Percentiles rank a stretch among this genome's conserved stretches.
Evolutionary conservation across 2,329 filamentous ascomycete genomes (phyloP).

Genomic region (Keithomyces neogunnii): DNA sequence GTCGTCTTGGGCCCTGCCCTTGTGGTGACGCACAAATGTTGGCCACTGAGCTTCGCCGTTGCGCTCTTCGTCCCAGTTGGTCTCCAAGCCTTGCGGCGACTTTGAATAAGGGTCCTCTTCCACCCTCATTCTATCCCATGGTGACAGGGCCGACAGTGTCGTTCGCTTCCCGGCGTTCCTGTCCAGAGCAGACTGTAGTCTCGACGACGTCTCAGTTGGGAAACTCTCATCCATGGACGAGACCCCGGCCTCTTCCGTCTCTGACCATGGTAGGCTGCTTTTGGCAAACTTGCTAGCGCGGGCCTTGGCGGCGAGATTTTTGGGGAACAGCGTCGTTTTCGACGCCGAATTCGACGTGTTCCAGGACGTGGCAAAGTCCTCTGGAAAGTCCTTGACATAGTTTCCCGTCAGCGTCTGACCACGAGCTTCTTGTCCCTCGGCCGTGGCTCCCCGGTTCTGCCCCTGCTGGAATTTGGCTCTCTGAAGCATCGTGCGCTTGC

Average conservation of each 20-base stretch:
- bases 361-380: constrained; percentile 40
- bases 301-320: constrained; percentile 4
- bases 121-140: constrained; percentile 7
- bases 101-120: constrained; percentile 33
- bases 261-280: not conserved
- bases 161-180: constrained; percentile 10
- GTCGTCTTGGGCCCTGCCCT: constrained; percentile 1
- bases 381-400: constrained; percentile 42
- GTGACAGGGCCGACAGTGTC: constrained; percentile 4
- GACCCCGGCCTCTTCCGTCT: constrained; percentile 20
- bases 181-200: constrained; percentile 22
- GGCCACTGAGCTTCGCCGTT: constrained; percentile 25
- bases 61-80: constrained; percentile 36
- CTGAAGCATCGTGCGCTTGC: constrained; percentile 10
- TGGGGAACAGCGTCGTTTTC: constrained; percentile 17
- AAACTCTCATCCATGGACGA: constrained; percentile 35
- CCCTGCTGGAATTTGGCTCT: constrained; percentile 10
- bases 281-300: not conserved
- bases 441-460: constrained; percentile 6
- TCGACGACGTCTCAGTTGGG: constrained; percentile 15
- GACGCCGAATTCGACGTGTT: constrained; percentile 17
- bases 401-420: constrained; percentile 32
- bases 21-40: constrained; percentile 25
- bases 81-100: constrained; percentile 38
- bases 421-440: not conserved